Base-by-base conservation (phyloP, 129 eudicot species). In the Deinandra increscens region DNA sequence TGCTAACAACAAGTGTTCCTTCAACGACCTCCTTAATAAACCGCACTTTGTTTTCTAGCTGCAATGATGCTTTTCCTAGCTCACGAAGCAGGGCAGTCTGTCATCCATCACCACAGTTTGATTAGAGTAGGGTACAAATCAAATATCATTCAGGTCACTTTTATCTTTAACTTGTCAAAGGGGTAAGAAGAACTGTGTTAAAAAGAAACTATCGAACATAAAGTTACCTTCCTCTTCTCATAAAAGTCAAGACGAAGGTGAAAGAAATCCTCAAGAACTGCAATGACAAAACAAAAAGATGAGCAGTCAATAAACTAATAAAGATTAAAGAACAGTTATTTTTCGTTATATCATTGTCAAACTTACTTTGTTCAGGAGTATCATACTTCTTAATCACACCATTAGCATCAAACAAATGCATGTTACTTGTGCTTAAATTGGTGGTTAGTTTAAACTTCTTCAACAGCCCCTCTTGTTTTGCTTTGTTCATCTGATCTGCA, bases 231-330 rank as follows among this genome's bases (percentile, higher is more conserved):
- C 55, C 98, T 72, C 75, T 80, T 93, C 62, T 76, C 85, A 49
- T 93, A 93, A 71, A 58, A 83, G 55, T 84, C 91, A 18, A 93
- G 83, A 79, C 96, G 82, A 44, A 87, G 33, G 42, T 78, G 74
- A 69, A 69, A 93, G 76, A 93, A 93, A 19, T 89, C 95, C 76
- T 86, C 90, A 26, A 93, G 87, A 83, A 93, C 98, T 93, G 95
- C 71, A 81, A 13, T 15, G n/a, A n/a, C n/a, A n/a, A 51, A 20
- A 65, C 55, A 44, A 37, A 12, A 64, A 43, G 8, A 9, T n/a
- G 49, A 19, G 29, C 39, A 19, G 42, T 39, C 50, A 62, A 17
- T n/a, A 41, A 70, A 70, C 29, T 6, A 13, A 48, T 11, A 14
- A 60, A 48, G 1, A 69, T 11, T 4, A 45, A 11, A 33, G 26